phyloP scores from a whole-genome alignment of 2,329 filamentous ascomycete genomes.

The Aspergillus glaucus region DNA sequence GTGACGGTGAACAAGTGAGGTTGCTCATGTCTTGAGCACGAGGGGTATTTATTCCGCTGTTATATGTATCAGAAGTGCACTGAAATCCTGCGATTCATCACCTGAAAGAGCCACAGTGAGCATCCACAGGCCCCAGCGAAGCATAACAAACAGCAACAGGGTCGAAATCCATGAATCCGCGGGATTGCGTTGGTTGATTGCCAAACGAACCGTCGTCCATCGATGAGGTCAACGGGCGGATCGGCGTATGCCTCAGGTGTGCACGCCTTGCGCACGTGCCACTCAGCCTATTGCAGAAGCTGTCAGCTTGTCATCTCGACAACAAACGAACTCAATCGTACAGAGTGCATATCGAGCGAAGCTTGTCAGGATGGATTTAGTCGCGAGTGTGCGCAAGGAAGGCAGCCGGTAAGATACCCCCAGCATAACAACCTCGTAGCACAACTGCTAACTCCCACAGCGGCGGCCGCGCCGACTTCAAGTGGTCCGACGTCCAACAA shows the following conservation, averaged over 20 bases:
- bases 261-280: slow-evolving; percentile 14
- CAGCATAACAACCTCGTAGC: background rate
- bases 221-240: slow-evolving; percentile 14
- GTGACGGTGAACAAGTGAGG: slow-evolving; percentile 1
- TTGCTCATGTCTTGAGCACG: slow-evolving; percentile 7
- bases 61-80: slow-evolving; percentile 13
- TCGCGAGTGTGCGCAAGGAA: slow-evolving; percentile 89
- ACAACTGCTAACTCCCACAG: slow-evolving; percentile 35
- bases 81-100: slow-evolving; percentile 5
- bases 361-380: slow-evolving; percentile 68
- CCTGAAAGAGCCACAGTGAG: slow-evolving; percentile 2
- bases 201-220: background rate
- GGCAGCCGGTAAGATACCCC: slow-evolving; percentile 54
- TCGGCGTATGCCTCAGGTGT: slow-evolving; percentile 11
- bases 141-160: background rate
- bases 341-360: background rate
- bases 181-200: background rate
- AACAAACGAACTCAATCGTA: background rate
- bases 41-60: slow-evolving; percentile 5
- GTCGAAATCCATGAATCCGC: background rate
- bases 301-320: background rate
- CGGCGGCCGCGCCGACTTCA: slow-evolving; percentile 85
- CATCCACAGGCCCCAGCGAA: slow-evolving; percentile 3
- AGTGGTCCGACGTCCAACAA: slow-evolving; percentile 87
- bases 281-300: background rate